Evolutionary conservation across 2,329 filamentous ascomycete species (phyloP).

Genomic region (Claviceps digitariae): DNA sequence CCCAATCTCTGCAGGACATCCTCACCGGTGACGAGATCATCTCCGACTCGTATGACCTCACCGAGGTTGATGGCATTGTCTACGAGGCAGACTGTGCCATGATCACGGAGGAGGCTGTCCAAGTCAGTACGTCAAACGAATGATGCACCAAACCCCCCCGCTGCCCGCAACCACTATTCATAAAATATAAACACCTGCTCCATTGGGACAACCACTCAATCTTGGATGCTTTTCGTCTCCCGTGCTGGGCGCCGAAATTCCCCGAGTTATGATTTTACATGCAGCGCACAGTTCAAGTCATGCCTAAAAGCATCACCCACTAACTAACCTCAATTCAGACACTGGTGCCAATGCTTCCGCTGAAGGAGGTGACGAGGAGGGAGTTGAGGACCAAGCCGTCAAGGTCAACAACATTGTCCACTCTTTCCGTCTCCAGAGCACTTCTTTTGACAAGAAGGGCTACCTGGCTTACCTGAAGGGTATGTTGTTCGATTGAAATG

Average conservation of each 20-base stretch:
- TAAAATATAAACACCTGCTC: neutral
- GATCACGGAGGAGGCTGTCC: conserved; percentile 65
- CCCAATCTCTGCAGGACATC: conserved; percentile 52
- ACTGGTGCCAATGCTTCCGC: conserved; percentile 95
- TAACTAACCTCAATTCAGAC: conserved; percentile 36
- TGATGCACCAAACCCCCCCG: neutral
- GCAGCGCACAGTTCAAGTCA: neutral
- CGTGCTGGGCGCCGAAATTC: neutral
- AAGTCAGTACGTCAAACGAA: conserved; percentile 46
- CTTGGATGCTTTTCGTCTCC: neutral
- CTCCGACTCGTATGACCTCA: conserved; percentile 84
- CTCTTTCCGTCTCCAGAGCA: conserved; percentile 78
- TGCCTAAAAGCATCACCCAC: neutral
- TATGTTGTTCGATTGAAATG: conserved; percentile 25
- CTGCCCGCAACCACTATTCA: neutral
- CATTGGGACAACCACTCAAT: neutral
- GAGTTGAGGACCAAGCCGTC: conserved; percentile 51
- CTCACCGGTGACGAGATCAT: conserved; percentile 88
- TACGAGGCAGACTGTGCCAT: conserved; percentile 90
- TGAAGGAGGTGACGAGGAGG: conserved; percentile 77
- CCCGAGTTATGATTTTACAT: neutral
- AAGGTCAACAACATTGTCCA: conserved; percentile 88
- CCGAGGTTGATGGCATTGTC: conserved; percentile 62
- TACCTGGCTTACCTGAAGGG: conserved; percentile 79
- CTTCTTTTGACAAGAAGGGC: conserved; percentile 73